These are phyloP conservation scores for Lentinula boryana DNA, from an alignment of 768 basidiomycete genomes.

Conservation along the genomic window DNA sequence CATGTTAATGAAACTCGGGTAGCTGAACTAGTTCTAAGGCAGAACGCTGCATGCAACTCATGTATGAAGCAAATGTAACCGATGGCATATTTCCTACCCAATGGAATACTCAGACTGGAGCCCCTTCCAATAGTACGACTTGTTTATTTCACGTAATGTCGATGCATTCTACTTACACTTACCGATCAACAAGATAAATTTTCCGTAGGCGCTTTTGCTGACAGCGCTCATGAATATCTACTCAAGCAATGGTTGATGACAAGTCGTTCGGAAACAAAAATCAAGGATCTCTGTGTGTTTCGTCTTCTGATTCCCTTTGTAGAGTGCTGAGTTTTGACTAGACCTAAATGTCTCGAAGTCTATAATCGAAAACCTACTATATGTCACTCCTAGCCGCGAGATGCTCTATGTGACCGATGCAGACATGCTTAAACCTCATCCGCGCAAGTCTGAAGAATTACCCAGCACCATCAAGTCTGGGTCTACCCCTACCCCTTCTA, in stretches of 20 bases:
- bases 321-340: constrained; percentile 14
- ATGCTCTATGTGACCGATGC: constrained; percentile 63
- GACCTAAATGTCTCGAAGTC: constrained; percentile 48
- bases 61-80: constrained; percentile 35
- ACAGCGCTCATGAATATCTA: constrained; percentile 67
- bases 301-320: constrained; percentile 15
- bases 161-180: constrained; percentile 4
- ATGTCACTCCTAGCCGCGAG: constrained; percentile 47
- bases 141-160: constrained; percentile 16
- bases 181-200: constrained; percentile 24
- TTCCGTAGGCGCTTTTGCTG: constrained; percentile 52
- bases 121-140: constrained; percentile 37
- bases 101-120: constrained; percentile 43
- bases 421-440: constrained; percentile 11
- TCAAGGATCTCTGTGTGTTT: constrained; percentile 50
- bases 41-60: constrained; percentile 40
- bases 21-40: constrained; percentile 36
- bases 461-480: background rate
- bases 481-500: background rate
- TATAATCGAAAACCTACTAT: constrained; percentile 53
- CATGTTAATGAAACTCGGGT: constrained; percentile 18
- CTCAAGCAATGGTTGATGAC: constrained; percentile 65
- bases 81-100: constrained; percentile 50
- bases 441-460: background rate
- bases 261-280: constrained; percentile 42